phyloP scores from a whole-genome alignment of 2,329 filamentous ascomycete species.

The Aurifilum marmelostoma region DNA sequence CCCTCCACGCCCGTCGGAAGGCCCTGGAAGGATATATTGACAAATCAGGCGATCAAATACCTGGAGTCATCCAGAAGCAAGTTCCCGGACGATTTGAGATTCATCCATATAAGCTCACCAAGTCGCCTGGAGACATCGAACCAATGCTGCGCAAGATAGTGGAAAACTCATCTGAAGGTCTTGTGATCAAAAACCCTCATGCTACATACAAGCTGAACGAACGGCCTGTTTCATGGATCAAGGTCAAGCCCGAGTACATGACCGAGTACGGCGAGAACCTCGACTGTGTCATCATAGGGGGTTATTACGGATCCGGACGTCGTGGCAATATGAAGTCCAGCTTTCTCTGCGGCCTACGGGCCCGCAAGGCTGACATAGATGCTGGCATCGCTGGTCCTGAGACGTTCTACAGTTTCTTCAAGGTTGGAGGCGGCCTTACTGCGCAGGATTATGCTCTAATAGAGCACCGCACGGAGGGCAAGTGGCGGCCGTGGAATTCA shows the following conservation, averaged over 20 bases:
- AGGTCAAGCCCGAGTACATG: conserved; percentile 99
- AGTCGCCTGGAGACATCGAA: conserved; percentile 73
- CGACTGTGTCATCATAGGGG: conserved; percentile 87
- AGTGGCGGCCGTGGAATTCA: conserved; percentile 85
- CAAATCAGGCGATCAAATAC: conserved; percentile 55
- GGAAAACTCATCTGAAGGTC: conserved; percentile 82
- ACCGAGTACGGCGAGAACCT: conserved; percentile 91
- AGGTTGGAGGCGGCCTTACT: conserved; percentile 92
- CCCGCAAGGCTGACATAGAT: conserved; percentile 68
- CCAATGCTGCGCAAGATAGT: conserved; percentile 79
- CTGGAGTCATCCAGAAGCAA: conserved; percentile 59
- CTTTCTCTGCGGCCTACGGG: conserved; percentile 86
- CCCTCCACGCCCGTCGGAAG: conserved; percentile 75
- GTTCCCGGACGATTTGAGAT: conserved; percentile 81
- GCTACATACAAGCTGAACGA: conserved; percentile 86
- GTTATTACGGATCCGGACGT: conserved; percentile 87
- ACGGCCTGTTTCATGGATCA: conserved; percentile 95
- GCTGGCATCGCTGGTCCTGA: conserved; percentile 61
- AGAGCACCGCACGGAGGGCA: conserved; percentile 81
- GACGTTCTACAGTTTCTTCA: conserved; percentile 94
- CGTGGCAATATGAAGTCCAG: conserved; percentile 82
- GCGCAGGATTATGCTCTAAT: conserved; percentile 84
- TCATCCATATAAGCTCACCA: conserved; percentile 71
- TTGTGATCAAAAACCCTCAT: conserved; percentile 91
- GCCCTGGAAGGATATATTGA: conserved; percentile 47